Evolutionary conservation across 1,284 basidiomycete genomes (phyloP).

Genomic region (Rhizoctonia solani): DNA sequence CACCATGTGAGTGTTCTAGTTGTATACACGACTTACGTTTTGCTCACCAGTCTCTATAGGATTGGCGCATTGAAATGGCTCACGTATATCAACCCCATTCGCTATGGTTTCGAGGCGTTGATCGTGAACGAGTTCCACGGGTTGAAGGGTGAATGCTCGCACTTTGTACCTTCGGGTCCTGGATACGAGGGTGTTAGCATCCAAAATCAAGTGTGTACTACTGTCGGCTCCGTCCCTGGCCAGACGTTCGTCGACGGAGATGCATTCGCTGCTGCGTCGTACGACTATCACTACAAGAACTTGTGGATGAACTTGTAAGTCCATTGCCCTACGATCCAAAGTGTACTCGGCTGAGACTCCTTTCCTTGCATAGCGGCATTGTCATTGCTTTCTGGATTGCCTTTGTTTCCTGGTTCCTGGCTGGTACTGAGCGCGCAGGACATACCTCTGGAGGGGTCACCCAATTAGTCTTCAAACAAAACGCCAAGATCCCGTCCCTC

Average conservation of each 20-base stretch:
- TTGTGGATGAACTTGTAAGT: slow-evolving; percentile 65
- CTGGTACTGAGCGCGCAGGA: slow-evolving; percentile 53
- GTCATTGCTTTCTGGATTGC: slow-evolving; percentile 56
- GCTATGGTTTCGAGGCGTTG: slow-evolving; percentile 58
- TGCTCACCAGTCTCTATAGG: background rate
- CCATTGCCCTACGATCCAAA: background rate
- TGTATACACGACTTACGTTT: background rate
- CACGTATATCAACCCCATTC: slow-evolving; percentile 48
- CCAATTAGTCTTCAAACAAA: slow-evolving; percentile 16
- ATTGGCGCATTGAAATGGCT: slow-evolving; percentile 36
- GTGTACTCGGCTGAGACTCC: background rate
- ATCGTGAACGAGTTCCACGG: slow-evolving; percentile 62
- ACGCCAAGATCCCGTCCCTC: slow-evolving; percentile 14
- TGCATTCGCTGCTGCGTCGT: slow-evolving; percentile 62
- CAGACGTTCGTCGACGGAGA: slow-evolving; percentile 55
- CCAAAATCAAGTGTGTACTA: slow-evolving; percentile 64
- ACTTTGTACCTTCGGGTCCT: slow-evolving; percentile 53
- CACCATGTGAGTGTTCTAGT: slow-evolving; percentile 1
- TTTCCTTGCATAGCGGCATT: slow-evolving; percentile 56
- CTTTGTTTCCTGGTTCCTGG: slow-evolving; percentile 55
- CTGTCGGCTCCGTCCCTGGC: slow-evolving; percentile 58
- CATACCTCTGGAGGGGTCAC: slow-evolving; percentile 1
- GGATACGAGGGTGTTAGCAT: slow-evolving; percentile 59
- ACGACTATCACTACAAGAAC: slow-evolving; percentile 62
- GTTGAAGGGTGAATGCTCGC: slow-evolving; percentile 50